These are phyloP conservation scores for Coffea canephora DNA, from an alignment of 257 asterid species.

Conservation along the genomic window DNA sequence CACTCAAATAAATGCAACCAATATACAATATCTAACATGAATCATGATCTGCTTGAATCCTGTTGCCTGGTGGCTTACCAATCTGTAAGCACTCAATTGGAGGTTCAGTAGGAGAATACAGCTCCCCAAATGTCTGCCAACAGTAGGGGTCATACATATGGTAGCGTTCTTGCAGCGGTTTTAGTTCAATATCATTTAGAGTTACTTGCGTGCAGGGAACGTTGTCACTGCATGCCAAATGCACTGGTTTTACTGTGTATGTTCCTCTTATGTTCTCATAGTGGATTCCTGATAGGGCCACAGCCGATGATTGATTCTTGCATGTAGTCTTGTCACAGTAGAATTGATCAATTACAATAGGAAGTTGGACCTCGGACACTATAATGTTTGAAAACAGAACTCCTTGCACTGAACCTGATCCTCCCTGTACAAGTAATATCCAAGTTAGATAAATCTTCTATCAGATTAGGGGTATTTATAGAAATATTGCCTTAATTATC, in stretches of 20 bases:
- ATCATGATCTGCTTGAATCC: constrained; percentile 56
- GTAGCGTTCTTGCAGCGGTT: constrained; percentile 56
- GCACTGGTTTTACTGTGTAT: constrained; percentile 87
- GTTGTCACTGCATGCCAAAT: constrained; percentile 84
- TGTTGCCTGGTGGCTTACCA: constrained; percentile 73
- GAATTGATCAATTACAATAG: constrained; percentile 84
- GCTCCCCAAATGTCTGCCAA: constrained; percentile 83
- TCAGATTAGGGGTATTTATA: neutral
- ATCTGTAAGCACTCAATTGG: constrained; percentile 62
- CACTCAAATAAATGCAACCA: constrained; percentile 59
- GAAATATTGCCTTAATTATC: too few relatives aligned
- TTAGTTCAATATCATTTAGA: constrained; percentile 50
- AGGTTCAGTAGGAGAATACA: constrained; percentile 70
- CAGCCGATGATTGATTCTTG: constrained; percentile 76
- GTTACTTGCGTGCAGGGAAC: constrained; percentile 78
- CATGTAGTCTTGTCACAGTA: constrained; percentile 76
- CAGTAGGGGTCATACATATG: constrained; percentile 88
- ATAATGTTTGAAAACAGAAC: constrained; percentile 81
- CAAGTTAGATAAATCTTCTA: neutral
- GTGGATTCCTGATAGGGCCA: constrained; percentile 76
- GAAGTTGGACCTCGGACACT: constrained; percentile 72
- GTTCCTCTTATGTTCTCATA: constrained; percentile 75
- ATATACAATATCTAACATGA: constrained; percentile 44
- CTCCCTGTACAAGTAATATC: constrained; percentile 55
- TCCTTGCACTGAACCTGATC: constrained; percentile 78